Evolutionary conservation across 202 grass and related monocot genomes (phyloP), one percentile per base, ranked within the genome.

Genomic region (Saccharum hybrid): DNA sequence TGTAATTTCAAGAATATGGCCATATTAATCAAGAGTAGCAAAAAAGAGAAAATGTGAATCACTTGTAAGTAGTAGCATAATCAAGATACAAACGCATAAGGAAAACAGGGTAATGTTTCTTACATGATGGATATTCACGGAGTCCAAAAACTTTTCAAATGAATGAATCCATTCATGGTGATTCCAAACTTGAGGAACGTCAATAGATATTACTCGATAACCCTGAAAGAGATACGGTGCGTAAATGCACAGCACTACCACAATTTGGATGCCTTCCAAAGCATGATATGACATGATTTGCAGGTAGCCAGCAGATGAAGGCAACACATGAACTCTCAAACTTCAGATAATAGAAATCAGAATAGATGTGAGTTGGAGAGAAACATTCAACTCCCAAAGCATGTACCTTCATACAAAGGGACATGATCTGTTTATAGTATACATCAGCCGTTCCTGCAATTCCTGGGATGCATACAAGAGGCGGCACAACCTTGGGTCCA

Each of bases 351-450:
- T 8, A 4, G 49, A 82, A 63, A 48, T 18, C 30, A 51, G 43
- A 76, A 71, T 30, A 79, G 12, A 42, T 45, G 10, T 59, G 9
- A 87, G 59, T 62, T 61, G 18, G 30, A 64, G 28, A 51, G 41
- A 38, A 1, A 77, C 8, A 67, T 38, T 33, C 46, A 88, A 72
- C 23, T 61, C 63, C 43, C 38, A 43, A 15, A 38, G 46, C 61
- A 79, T 28, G 57, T 68, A 98, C 96, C 96, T 95, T 98, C 87
- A 90, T 90, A 67, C 87, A 93, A 9, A 98, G 91, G 59, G 92
- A 82, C 96, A 98, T 98, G 40, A 98, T 95, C 85, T 98, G 96
- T 63, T 98, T 98, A 82, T 98, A 98, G 81, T 98, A 98, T 28
- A 98, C 96, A 90, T 98, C 96, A 83, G 96, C 89, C 12, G 96